phyloP scores from a whole-genome alignment of 2,329 filamentous ascomycete genomes.

The Tolypocladium tundrense region DNA sequence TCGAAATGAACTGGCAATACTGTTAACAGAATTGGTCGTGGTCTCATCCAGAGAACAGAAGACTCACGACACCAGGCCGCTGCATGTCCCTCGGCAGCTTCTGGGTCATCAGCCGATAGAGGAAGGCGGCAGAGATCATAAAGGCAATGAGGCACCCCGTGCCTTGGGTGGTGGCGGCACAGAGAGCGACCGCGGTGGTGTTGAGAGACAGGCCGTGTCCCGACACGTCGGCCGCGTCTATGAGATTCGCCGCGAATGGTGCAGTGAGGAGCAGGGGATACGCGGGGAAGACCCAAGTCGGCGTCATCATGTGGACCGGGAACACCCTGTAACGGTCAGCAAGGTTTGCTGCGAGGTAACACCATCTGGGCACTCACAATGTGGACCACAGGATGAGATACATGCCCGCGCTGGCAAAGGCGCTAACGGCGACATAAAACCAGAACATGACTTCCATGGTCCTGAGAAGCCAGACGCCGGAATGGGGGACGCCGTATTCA shows the following conservation, averaged over 20 bases:
- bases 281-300: constrained; percentile 79
- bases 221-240: constrained; percentile 27
- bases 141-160: constrained; percentile 49
- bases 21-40: background rate
- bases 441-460: constrained; percentile 61
- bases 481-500: constrained; percentile 59
- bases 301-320: constrained; percentile 74
- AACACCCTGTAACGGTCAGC: constrained; percentile 27
- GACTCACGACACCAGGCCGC: constrained; percentile 58
- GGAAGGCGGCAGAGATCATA: constrained; percentile 76
- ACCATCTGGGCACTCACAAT: constrained; percentile 25
- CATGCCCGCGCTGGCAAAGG: constrained; percentile 57
- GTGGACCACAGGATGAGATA: constrained; percentile 65
- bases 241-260: constrained; percentile 55
- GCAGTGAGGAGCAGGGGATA: constrained; percentile 72
- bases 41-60: background rate
- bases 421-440: constrained; percentile 60
- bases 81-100: constrained; percentile 69
- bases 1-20: constrained; percentile 56
- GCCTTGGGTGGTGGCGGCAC: constrained; percentile 40
- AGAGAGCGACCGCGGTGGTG: constrained; percentile 34
- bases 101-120: constrained; percentile 81
- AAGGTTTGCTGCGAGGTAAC: background rate
- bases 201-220: constrained; percentile 12
- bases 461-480: constrained; percentile 50